Evolutionary conservation across 1,139 yeast genomes (phyloP).

Genomic region (Scheffersomyces titani): DNA sequence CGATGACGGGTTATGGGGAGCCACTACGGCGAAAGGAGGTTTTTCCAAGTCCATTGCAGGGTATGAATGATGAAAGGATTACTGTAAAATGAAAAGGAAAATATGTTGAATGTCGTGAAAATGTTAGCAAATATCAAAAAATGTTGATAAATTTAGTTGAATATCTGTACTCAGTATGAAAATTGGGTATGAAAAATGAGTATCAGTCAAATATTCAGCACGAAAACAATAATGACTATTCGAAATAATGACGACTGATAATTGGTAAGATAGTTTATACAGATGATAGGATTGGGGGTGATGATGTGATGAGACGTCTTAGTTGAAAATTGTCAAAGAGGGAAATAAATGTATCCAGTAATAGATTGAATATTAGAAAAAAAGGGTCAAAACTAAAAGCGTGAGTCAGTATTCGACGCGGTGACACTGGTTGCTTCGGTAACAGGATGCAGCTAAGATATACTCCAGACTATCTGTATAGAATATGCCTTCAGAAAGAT

Average conservation of each 20-base stretch:
- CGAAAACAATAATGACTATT: neutral
- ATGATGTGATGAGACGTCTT: neutral
- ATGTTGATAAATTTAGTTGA: neutral
- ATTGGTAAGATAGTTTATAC: neutral
- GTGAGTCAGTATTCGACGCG: neutral
- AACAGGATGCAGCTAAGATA: neutral
- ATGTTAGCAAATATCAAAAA: too few species aligned
- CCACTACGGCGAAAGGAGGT: slow-evolving; percentile 8
- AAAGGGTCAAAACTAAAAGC: neutral
- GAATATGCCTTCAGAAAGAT: neutral
- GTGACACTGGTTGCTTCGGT: neutral
- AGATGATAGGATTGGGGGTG: neutral
- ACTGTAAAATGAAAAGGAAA: too few species aligned
- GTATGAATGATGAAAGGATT: neutral
- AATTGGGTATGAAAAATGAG: neutral
- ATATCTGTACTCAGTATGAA: neutral
- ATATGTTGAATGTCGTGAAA: neutral
- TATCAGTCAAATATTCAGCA: neutral
- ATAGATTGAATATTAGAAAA: neutral
- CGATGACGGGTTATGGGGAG: slow-evolving; percentile 2
- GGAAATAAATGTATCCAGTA: neutral
- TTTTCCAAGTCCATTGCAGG: slow-evolving; percentile 10
- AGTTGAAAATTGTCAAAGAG: too few species aligned
- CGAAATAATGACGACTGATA: neutral
- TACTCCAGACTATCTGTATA: neutral